Evolutionary conservation across 495 filamentous ascomycete genomes (phyloP), one percentile per base, ranked within the genome.

Genomic region (Xylaria grammica): DNA sequence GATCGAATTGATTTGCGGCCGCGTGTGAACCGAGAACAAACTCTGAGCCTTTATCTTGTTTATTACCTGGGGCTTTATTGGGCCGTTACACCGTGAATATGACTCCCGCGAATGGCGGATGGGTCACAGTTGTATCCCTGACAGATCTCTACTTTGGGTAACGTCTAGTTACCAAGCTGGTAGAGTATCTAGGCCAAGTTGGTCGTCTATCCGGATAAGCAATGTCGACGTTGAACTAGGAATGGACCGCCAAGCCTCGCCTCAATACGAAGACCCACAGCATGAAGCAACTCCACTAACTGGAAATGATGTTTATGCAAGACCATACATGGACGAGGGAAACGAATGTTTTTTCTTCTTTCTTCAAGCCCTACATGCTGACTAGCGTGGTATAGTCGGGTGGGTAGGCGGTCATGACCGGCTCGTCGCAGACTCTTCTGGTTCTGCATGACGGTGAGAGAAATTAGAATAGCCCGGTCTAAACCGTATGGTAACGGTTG

Each of bases 301-400:
- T 17, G 22, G 32, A 55, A 55, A 55, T 55, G 52, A 55, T 8
- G 52, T 54, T 55, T 32, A 55, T 55, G 52, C 52, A 6, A 9
- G 3, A 11, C 8, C 40, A 3, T 42, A 42, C 40, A 9, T 11
- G n/a, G 15, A 42, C 40, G 40, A 42, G 40, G 3, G 17, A 42
- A 42, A 42, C 40, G 40, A 42, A 42, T 17, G 13, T 7, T 42
- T n/a, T n/a, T n/a, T n/a, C n/a, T n/a, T n/a, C n/a, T n/a, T 42
- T 17, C 40, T 42, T 42, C 8, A 42, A 42, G 40, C 8, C 6
- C 17, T 17, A 3, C 40, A 42, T 42, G 17, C 3, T 42, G 17
- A 17, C 40, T 9, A 42, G 17, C 15, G 13, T 17, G 8, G 40
- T 42, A 42, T 42, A 11, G 8, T 42, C 40, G 15, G 7, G 40